These are phyloP conservation scores for Nicotiana noctiflora DNA, from an alignment of 257 asterid genomes.

Conservation along the genomic window DNA sequence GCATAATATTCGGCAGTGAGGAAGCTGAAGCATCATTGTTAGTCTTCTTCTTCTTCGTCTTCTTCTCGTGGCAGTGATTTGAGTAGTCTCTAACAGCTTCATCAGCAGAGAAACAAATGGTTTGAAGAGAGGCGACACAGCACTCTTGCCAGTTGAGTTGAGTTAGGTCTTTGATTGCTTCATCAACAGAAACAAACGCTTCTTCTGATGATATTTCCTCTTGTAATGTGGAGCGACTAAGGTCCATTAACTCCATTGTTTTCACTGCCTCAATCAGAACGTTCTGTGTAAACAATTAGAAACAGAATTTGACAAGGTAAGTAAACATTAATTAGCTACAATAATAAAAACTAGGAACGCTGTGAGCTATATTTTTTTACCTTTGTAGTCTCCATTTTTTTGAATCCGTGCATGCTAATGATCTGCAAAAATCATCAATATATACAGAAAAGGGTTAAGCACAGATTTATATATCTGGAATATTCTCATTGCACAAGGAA, in stretches of 20 bases:
- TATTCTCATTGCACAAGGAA: no score
- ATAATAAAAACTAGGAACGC: background rate
- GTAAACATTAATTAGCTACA: background rate
- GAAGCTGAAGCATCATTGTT: background rate
- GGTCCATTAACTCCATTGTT: slow-evolving; percentile 44
- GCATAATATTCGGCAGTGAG: background rate
- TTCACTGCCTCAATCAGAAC: slow-evolving; percentile 31
- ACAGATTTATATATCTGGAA: no score
- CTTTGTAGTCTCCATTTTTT: background rate
- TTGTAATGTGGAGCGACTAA: slow-evolving; percentile 44
- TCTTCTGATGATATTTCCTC: slow-evolving; percentile 35
- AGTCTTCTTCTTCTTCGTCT: background rate
- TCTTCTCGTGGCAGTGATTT: background rate
- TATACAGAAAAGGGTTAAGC: background rate
- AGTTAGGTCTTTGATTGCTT: slow-evolving; percentile 43
- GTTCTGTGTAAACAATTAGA: slow-evolving; percentile 19
- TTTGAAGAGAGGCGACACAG: slow-evolving; percentile 53
- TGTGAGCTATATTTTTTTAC: background rate
- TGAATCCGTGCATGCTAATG: slow-evolving; percentile 32
- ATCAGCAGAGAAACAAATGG: slow-evolving; percentile 7
- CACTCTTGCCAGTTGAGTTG: slow-evolving; percentile 65
- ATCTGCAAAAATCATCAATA: slow-evolving; percentile 12
- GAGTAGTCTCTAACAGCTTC: background rate
- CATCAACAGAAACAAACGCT: slow-evolving; percentile 33
- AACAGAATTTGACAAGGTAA: background rate